Conservation (phyloP, 441 rosid genomes). For the Erodium trifolium region DNA sequence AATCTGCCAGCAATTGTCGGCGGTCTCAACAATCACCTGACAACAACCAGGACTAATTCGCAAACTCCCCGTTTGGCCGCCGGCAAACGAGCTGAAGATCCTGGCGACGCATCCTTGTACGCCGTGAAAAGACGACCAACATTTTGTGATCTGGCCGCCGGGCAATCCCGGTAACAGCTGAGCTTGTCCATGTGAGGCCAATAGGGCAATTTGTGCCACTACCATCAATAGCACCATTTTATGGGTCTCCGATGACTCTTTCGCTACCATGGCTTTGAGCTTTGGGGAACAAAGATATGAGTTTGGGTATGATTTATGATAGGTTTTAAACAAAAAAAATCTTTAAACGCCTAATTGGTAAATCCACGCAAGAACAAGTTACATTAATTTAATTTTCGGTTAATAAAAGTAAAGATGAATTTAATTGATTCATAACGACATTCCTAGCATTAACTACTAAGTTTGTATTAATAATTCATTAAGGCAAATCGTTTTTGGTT, state of each 20-base stretch:
- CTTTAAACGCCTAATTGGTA: no score
- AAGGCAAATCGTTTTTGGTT: no score
- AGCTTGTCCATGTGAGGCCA: background rate
- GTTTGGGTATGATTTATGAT: background rate
- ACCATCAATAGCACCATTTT: background rate
- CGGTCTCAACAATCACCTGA: background rate
- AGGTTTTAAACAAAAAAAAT: no score
- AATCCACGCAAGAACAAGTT: no score
- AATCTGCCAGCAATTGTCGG: background rate
- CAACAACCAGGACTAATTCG: background rate
- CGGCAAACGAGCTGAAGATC: background rate
- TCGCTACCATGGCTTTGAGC: background rate
- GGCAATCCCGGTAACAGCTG: background rate
- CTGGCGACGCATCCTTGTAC: background rate
- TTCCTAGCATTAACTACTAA: no score
- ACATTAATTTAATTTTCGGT: no score
- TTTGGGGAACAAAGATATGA: background rate
- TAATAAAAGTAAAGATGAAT: no score
- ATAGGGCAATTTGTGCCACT: background rate
- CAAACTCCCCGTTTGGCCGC: background rate
- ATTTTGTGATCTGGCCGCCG: background rate
- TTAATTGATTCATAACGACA: no score
- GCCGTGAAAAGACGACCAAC: background rate
- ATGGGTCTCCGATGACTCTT: background rate
- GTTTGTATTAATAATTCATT: no score